Percentiles rank a stretch among this genome's conserved stretches.
phyloP scores from a whole-genome alignment of 768 basidiomycete genomes.

The Amanita molliuscula region DNA sequence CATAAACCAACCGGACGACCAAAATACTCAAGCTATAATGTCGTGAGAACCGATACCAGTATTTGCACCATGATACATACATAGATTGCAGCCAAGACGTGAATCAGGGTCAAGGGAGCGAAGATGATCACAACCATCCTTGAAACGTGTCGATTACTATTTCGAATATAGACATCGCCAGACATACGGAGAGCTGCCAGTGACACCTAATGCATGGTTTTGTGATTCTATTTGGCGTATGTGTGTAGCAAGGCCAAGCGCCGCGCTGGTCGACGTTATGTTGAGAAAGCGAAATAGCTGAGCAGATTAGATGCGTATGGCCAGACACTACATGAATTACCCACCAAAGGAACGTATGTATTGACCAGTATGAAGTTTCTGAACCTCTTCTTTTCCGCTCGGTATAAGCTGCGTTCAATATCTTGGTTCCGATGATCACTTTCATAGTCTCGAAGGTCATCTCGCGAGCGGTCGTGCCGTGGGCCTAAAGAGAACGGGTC shows the following conservation, averaged over 20 bases:
- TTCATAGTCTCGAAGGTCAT: conserved; percentile 18
- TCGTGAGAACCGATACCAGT: neutral
- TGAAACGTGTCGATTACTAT: neutral
- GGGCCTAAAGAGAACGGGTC: conserved; percentile 33
- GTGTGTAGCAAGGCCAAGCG: conserved; percentile 69
- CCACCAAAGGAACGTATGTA: conserved; percentile 69
- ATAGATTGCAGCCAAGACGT: conserved; percentile 82
- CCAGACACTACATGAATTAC: conserved; percentile 11
- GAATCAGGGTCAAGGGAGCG: conserved; percentile 70
- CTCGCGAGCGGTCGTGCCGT: conserved; percentile 15
- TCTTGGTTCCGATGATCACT: conserved; percentile 15
- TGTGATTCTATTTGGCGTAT: conserved; percentile 52
- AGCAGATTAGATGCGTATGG: conserved; percentile 7
- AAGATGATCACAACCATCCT: conserved; percentile 82
- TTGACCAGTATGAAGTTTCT: conserved; percentile 65
- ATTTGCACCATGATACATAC: conserved; percentile 30
- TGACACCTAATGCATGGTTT: conserved; percentile 47
- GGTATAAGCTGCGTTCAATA: conserved; percentile 20
- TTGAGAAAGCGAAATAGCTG: conserved; percentile 82
- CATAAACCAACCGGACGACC: conserved; percentile 88
- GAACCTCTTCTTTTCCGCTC: conserved; percentile 33
- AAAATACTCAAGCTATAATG: conserved; percentile 77
- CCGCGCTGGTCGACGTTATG: conserved; percentile 70
- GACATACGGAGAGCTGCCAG: conserved; percentile 76
- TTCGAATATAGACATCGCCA: neutral